A percentile compares a stretch with the other conserved stretches of the same genome.
Conservation (phyloP, 768 basidiomycete species). For the Agaricus bisporus region DNA sequence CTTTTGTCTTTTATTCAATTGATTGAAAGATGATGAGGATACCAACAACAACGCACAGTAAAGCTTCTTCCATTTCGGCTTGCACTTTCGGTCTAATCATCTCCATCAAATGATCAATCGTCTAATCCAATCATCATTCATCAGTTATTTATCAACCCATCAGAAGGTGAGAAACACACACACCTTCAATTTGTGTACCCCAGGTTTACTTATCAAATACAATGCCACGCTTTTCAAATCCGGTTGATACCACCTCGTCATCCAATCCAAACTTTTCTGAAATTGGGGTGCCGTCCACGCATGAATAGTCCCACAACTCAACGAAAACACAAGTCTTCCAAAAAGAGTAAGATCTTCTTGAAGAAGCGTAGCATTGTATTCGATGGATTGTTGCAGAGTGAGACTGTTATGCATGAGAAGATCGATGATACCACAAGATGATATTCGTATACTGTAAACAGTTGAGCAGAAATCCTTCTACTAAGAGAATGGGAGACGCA, state of each 20-base stretch:
- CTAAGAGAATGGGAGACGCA: too few relatives aligned
- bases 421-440: constrained; percentile 84
- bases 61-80: constrained; percentile 81
- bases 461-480: too few relatives aligned
- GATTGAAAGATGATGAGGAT: background rate
- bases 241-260: constrained; percentile 66
- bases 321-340: constrained; percentile 73
- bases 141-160: background rate
- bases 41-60: constrained; percentile 56
- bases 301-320: constrained; percentile 66
- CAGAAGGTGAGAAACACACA: constrained; percentile 5
- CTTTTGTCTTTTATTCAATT: constrained; percentile 31
- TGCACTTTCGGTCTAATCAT: constrained; percentile 67
- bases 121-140: too few relatives aligned
- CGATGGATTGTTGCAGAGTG: constrained; percentile 34
- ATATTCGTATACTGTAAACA: constrained; percentile 81
- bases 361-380: constrained; percentile 47
- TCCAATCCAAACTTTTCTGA: constrained; percentile 68
- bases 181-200: constrained; percentile 65
- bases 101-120: constrained; percentile 73
- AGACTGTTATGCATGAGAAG: constrained; percentile 67
- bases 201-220: constrained; percentile 71
- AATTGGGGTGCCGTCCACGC: constrained; percentile 58
- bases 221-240: constrained; percentile 80
- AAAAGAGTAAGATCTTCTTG: constrained; percentile 89